phyloP scores from a whole-genome alignment of 2,329 filamentous ascomycete genomes.

The Penicillium capsulatum region DNA sequence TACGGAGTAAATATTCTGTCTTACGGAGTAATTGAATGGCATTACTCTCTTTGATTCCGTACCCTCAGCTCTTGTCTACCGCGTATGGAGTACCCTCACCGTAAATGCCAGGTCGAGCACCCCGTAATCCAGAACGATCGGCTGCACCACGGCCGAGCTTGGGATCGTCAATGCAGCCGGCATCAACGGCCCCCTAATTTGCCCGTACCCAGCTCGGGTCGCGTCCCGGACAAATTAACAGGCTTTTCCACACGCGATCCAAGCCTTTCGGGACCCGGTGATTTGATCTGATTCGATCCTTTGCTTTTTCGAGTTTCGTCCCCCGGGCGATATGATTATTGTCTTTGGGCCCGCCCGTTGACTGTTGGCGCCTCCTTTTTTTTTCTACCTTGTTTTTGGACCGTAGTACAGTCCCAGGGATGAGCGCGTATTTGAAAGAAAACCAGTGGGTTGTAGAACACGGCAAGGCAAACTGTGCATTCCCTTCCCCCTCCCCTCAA shows the following conservation, averaged over 20 bases:
- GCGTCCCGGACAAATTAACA: slow-evolving; percentile 14
- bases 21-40: too few relatives aligned
- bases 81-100: not conserved
- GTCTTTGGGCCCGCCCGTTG: too few relatives aligned
- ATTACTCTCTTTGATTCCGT: too few relatives aligned
- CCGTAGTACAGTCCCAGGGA: too few relatives aligned
- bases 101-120: not conserved
- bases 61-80: not conserved
- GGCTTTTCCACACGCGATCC: slow-evolving; percentile 7
- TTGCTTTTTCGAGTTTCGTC: not conserved
- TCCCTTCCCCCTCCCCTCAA: too few relatives aligned
- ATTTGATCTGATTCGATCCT: not conserved
- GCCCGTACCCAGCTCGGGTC: slow-evolving; percentile 20
- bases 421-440: too few relatives aligned
- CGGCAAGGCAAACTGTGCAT: too few relatives aligned
- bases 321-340: too few relatives aligned
- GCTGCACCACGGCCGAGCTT: slow-evolving; percentile 10
- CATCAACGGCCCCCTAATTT: slow-evolving; percentile 21
- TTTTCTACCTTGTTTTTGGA: not conserved
- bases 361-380: not conserved
- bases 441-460: too few relatives aligned
- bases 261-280: not conserved
- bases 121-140: not conserved
- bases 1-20: too few relatives aligned
- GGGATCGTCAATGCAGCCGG: slow-evolving; percentile 19